Evolutionary conservation across 306 rosid species (phyloP).

Genomic region (Ormosia emarginata): DNA sequence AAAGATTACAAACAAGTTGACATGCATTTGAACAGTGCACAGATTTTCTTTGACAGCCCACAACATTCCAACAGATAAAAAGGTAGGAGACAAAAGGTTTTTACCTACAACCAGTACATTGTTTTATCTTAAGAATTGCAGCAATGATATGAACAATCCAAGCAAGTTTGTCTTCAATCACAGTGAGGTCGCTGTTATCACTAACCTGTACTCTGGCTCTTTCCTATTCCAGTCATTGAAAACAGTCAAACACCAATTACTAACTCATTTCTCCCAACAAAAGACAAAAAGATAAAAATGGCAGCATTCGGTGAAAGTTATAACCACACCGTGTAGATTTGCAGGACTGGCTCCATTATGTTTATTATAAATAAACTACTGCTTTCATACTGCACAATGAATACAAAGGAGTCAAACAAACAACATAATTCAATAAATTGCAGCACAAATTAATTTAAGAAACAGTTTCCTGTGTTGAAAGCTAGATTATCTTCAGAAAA

Average conservation of each 20-base stretch:
- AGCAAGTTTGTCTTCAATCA: conserved; percentile 91
- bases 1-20: conserved; percentile 11
- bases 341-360: conserved; percentile 87
- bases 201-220: conserved; percentile 77
- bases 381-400: conserved; percentile 84
- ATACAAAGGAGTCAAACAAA: conserved; percentile 29
- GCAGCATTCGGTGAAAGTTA: conserved; percentile 21
- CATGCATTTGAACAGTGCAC: background rate
- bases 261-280: conserved; percentile 20
- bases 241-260: conserved; percentile 21
- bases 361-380: conserved; percentile 88
- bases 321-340: conserved; percentile 74
- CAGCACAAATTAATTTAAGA: background rate
- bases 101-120: conserved; percentile 92
- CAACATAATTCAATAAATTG: conserved; percentile 17
- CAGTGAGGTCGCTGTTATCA: conserved; percentile 71
- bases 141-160: conserved; percentile 98
- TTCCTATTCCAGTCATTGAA: conserved; percentile 57
- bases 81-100: conserved; percentile 16
- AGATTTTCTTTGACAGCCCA: background rate
- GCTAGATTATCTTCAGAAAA: conserved; percentile 6
- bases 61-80: conserved; percentile 6
- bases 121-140: conserved; percentile 87
- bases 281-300: conserved; percentile 13
- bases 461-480: background rate